Conservation (phyloP, 441 rosid genomes). For the Pelargonium australe region DNA sequence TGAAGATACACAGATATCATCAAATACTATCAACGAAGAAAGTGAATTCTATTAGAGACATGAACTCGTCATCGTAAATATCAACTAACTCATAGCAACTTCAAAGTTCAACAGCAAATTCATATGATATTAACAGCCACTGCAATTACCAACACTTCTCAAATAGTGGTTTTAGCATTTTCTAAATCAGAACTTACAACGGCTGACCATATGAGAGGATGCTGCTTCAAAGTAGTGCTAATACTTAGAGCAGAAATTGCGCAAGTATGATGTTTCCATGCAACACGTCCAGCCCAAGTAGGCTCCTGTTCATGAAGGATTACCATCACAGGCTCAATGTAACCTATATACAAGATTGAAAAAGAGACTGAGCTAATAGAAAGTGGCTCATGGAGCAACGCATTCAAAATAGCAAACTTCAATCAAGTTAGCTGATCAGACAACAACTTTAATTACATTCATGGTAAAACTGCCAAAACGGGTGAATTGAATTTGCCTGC, state of each 20-base stretch:
- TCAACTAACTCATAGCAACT: not conserved
- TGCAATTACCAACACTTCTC: not conserved
- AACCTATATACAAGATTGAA: constrained; percentile 46
- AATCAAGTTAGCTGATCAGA: not conserved
- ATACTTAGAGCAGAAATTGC: constrained; percentile 93
- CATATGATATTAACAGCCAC: constrained; percentile 5
- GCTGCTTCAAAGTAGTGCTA: constrained; percentile 88
- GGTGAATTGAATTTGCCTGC: not conserved
- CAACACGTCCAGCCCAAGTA: constrained; percentile 93
- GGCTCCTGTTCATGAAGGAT: constrained; percentile 94
- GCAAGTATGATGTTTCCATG: constrained; percentile 98
- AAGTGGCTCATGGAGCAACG: constrained; percentile 13
- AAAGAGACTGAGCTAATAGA: constrained; percentile 19
- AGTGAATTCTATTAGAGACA: not conserved
- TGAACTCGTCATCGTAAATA: not conserved
- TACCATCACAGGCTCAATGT: constrained; percentile 97
- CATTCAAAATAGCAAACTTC: not conserved
- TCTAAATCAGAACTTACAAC: constrained; percentile 44
- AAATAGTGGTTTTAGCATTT: not conserved
- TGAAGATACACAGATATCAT: not conserved
- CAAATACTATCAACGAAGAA: not conserved
- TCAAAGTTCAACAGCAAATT: not conserved
- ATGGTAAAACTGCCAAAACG: not conserved
- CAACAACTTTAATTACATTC: not conserved
- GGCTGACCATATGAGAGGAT: constrained; percentile 96